Base-by-base conservation (phyloP, 164 flowering plant genomes). In the Taxillus chinensis region DNA sequence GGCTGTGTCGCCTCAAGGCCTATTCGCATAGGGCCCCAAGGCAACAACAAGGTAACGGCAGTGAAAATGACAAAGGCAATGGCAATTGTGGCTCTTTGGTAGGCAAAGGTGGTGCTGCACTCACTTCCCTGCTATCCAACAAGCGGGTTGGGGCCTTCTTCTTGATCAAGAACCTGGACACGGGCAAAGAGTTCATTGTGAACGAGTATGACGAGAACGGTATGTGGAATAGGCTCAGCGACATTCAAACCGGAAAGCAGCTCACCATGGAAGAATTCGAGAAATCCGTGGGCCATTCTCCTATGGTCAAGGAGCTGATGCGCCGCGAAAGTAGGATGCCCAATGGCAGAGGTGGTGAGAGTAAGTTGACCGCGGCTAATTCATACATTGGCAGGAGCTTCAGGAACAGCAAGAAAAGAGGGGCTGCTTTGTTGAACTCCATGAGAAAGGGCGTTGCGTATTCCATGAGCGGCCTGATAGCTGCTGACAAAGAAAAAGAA, bases 231-330 rank as follows among this genome's bases (percentile, higher is more conserved):
- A 71, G 74, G 66, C 70, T 92, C 4, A 82, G 90, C 40, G 98
- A 92, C 64, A 62, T 84, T 5, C 85, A 87, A 37, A 90, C 98
- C 0, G 98, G 98, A 59, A 80, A 79, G 68, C 80, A 86, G 41
- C 73, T 93, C 3, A 85, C 90, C 5, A 72, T 81, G 83, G 97
- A 93, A 37, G 97, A 93, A 73, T 90, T 93, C 38, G 98, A 90
- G 73, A 86, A 82, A 63, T 69, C 74, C n/a, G 90, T 88, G 0
- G 98, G 98, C 3, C 65, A 82, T 66, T 90, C 97, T 0, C 91
- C 98, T 0, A 83, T 90, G 11, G 97, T 93, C 3, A 84, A 80
- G 75, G 98, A 93, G 69, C 59, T 93, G 48, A 90, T 93, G 98
- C 77, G 88, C 3, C 66, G 97, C 51, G 79, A 74, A 60, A 81